Evolutionary conservation across 2,329 filamentous ascomycete genomes (phyloP).

Genomic region (Stagonosporopsis cucurbitacearum): DNA sequence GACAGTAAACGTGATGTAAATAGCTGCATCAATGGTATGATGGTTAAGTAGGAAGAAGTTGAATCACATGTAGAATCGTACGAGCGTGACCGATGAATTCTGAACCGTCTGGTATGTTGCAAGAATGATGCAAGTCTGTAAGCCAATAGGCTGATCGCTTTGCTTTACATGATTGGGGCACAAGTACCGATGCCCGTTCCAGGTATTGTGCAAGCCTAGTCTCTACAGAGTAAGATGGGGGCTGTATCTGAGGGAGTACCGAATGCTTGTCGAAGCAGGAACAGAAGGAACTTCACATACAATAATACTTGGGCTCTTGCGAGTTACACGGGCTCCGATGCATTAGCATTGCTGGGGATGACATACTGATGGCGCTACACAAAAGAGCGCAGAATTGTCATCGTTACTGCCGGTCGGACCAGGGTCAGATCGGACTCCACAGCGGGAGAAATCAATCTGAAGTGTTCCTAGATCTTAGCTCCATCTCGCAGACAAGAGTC

Average conservation of each 20-base stretch:
- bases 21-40: conserved; percentile 3
- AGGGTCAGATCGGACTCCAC: conserved; percentile 4
- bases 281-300: neutral
- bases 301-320: too few relatives aligned
- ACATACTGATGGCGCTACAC: neutral
- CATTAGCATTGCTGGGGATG: neutral
- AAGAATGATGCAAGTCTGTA: neutral
- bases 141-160: neutral
- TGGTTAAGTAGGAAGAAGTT: neutral
- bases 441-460: conserved; percentile 14
- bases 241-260: neutral
- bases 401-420: neutral
- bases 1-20: conserved; percentile 12
- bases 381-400: neutral
- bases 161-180: neutral
- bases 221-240: too few relatives aligned
- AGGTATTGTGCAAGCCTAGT: neutral
- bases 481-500: conserved; percentile 5
- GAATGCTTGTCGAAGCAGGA: neutral
- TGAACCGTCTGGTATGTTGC: neutral
- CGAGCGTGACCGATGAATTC: neutral
- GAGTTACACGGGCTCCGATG: too few relatives aligned
- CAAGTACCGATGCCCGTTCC: neutral
- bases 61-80: neutral
- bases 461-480: conserved; percentile 14